A percentile compares a stretch with the other conserved stretches of the same genome.
Evolutionary conservation across 2,329 filamentous ascomycete genomes (phyloP).

Genomic region (Fusarium protoensiforme): DNA sequence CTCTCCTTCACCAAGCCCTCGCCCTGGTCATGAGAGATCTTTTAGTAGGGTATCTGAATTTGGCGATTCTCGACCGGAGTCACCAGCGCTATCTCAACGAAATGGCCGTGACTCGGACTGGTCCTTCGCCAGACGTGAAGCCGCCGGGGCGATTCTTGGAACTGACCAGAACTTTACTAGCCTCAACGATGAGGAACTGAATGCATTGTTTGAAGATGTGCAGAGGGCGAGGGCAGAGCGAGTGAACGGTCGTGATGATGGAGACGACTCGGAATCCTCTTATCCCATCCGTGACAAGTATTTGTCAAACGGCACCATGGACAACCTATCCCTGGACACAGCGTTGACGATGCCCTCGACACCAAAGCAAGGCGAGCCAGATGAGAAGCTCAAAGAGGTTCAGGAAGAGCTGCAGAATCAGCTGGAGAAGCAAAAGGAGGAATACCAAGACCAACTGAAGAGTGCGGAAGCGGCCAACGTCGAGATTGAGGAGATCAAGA

Average conservation of each 20-base stretch:
- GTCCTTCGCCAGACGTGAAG: constrained; percentile 92
- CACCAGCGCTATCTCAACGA: constrained; percentile 74
- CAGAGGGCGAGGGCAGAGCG: constrained; percentile 84
- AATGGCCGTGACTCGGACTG: constrained; percentile 88
- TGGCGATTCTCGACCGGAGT: constrained; percentile 82
- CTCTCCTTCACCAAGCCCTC: constrained; percentile 70
- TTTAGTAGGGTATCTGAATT: constrained; percentile 84
- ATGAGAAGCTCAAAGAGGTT: constrained; percentile 78
- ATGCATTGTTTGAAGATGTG: constrained; percentile 92
- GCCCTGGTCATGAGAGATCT: constrained; percentile 80
- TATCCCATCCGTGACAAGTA: constrained; percentile 94
- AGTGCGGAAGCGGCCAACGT: constrained; percentile 78
- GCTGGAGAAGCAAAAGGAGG: constrained; percentile 85
- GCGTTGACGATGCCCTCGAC: constrained; percentile 94
- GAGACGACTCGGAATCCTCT: constrained; percentile 93
- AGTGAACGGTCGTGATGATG: constrained; percentile 78
- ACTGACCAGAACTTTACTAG: constrained; percentile 91
- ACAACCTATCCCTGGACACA: constrained; percentile 96
- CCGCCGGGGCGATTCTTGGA: constrained; percentile 89
- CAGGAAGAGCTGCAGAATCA: constrained; percentile 87
- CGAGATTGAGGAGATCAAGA: constrained; percentile 84
- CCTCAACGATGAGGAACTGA: constrained; percentile 92
- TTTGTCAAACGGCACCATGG: constrained; percentile 91
- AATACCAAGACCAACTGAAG: constrained; percentile 82
- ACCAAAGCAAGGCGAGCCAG: constrained; percentile 80